Base-by-base conservation (phyloP, 495 filamentous ascomycete species). In the Podospora conica region DNA sequence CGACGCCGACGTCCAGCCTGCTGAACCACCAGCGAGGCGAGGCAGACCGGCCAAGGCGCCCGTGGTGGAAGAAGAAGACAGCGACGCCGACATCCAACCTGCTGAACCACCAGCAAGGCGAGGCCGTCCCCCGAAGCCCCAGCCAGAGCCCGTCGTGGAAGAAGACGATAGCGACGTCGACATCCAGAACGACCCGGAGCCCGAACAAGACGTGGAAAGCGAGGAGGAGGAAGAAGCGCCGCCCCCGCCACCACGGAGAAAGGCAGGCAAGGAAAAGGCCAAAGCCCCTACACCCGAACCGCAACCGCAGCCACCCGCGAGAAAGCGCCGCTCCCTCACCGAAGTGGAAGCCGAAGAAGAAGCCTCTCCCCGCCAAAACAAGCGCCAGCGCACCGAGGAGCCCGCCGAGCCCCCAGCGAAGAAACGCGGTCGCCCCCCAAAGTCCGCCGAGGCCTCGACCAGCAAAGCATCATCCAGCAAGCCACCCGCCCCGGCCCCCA, bases 321-420 rank as follows among this genome's bases (percentile, higher is more conserved):
- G 60, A 60, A 75, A 75, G 20, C 71, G 70, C 24, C 73, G 69
- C 0, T 69, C 71, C 11, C 62, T 63, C 53, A n/a, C 24, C 11
- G 63, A 57, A 9, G 70, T 70, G 10, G 55, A 22, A 0, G 68
- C 60, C 29, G 56, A 71, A 22, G 65, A 67, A 11, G 63, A 66
- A 1, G 60, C 9, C 2, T 60, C 70, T 11, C 60, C 65, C 10
- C 64, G 68, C 6, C 65, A 73, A 28, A 58, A 69, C 0, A 74
- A 75, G 58, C 71, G 73, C 21, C 71, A 69, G 56, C 69, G 68
- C 18, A 66, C 67, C 4, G 65, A 70, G 8, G 15, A 56, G 1
- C 22, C 57, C 9, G 15, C 69, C 22, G 53, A 18, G 4, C 25
- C 62, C 23, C 18, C 56, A 18, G 62, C 25, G 12, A 69, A 63